Conservation (phyloP, 2,329 filamentous ascomycete genomes). For the Hypoxylon sp. region DNA sequence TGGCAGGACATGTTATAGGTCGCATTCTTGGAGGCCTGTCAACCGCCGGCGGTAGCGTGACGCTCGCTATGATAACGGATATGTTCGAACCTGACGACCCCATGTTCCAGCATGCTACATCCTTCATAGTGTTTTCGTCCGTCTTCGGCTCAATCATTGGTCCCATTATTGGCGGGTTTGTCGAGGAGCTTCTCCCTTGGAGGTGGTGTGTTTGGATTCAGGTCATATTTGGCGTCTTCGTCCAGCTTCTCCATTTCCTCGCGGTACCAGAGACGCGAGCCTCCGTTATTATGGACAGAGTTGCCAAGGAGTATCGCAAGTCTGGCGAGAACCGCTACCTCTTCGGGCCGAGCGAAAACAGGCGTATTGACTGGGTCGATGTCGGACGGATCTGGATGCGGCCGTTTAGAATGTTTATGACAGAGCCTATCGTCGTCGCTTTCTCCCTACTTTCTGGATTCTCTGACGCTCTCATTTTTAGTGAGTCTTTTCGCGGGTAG, state of each 20-base stretch:
- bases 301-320: constrained; percentile 79
- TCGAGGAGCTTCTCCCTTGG: constrained; percentile 76
- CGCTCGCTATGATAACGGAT: constrained; percentile 79
- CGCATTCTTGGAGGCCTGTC: constrained; percentile 77
- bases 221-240: constrained; percentile 79
- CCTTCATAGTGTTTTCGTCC: constrained; percentile 81
- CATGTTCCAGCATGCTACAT: constrained; percentile 76
- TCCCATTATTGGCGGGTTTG: constrained; percentile 81
- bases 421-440: constrained; percentile 80
- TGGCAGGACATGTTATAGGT: constrained; percentile 76
- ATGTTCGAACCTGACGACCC: constrained; percentile 76
- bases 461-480: constrained; percentile 82
- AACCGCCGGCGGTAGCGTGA: constrained; percentile 79
- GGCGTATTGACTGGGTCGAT: constrained; percentile 72
- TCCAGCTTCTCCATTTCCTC: constrained; percentile 75
- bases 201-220: constrained; percentile 87
- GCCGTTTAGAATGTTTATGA: constrained; percentile 80
- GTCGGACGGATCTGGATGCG: constrained; percentile 71
- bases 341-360: constrained; percentile 78
- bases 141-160: constrained; percentile 83
- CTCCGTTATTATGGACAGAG: constrained; percentile 81
- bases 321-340: constrained; percentile 71
- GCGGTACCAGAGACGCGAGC: constrained; percentile 82
- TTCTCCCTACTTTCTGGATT: constrained; percentile 81
- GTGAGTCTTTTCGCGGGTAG: constrained; percentile 23